Evolutionary conservation across 331 rosid genomes (phyloP).

Genomic region (Acacia concinna): DNA sequence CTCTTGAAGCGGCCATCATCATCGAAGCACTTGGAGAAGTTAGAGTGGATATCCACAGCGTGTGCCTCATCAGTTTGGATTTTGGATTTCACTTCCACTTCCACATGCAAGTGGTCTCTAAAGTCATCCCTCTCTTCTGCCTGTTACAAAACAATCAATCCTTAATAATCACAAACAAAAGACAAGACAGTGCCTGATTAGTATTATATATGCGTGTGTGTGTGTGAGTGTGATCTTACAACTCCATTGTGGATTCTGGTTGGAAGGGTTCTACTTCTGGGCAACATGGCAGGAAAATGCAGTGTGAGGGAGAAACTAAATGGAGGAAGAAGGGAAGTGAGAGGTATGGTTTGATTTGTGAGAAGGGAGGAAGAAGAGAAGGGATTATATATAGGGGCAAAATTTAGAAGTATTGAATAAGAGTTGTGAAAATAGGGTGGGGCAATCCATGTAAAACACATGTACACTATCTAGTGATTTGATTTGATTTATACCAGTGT

Average conservation of each 20-base stretch:
- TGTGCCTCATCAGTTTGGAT: constrained; percentile 41
- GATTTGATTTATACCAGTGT: background rate
- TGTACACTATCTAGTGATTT: background rate
- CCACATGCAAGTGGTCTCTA: constrained; percentile 62
- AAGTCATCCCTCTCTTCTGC: constrained; percentile 64
- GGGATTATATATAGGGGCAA: constrained; percentile 45
- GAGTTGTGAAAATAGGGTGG: background rate
- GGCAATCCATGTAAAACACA: constrained; percentile 19
- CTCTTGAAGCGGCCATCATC: constrained; percentile 84
- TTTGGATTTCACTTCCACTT: constrained; percentile 55
- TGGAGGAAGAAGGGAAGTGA: constrained; percentile 22
- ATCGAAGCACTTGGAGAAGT: constrained; percentile 67
- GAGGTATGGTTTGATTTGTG: constrained; percentile 5
- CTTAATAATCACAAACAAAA: background rate
- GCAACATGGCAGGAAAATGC: constrained; percentile 47
- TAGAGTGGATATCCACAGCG: constrained; percentile 45
- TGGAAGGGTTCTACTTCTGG: constrained; percentile 75
- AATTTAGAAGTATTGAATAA: background rate
- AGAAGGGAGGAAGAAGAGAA: constrained; percentile 23
- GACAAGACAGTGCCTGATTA: background rate
- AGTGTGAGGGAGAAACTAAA: constrained; percentile 1
- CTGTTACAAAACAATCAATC: constrained; percentile 34
- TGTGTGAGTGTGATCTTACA: constrained; percentile 38
- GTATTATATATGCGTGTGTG: background rate
- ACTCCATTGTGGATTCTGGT: constrained; percentile 74